Conservation (phyloP, 2,329 filamentous ascomycete species). For the Botrytis sinoallii region DNA sequence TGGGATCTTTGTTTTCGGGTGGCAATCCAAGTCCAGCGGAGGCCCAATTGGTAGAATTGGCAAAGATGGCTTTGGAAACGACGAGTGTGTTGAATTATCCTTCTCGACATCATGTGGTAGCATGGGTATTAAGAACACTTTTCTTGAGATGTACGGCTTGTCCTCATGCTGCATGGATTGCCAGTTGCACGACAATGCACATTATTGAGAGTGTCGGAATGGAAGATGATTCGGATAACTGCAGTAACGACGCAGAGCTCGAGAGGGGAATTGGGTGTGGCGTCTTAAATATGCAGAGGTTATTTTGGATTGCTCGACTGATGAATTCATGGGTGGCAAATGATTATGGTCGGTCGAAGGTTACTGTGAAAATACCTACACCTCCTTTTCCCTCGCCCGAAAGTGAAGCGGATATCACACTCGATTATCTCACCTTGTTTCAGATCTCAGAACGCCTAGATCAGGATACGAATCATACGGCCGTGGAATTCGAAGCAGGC, state of each 20-base stretch:
- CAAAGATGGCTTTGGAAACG: conserved; percentile 28
- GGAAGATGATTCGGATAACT: conserved; percentile 8
- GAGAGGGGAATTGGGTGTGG: conserved; percentile 11
- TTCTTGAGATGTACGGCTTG: conserved; percentile 33
- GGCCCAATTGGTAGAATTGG: conserved; percentile 31
- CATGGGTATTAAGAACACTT: conserved; percentile 30
- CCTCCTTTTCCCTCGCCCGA: neutral
- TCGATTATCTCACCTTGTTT: conserved; percentile 12
- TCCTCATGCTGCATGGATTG: conserved; percentile 34
- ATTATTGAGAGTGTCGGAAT: conserved; percentile 32
- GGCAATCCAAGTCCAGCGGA: conserved; percentile 29
- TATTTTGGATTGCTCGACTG: conserved; percentile 11
- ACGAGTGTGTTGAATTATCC: conserved; percentile 19
- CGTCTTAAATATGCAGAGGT: conserved; percentile 6
- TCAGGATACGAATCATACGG: conserved; percentile 9
- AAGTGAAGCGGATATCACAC: neutral
- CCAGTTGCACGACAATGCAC: conserved; percentile 32
- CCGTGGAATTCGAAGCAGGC: conserved; percentile 2
- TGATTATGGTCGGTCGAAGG: conserved; percentile 16
- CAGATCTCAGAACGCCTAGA: conserved; percentile 13
- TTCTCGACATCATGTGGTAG: conserved; percentile 29
- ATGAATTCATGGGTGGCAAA: conserved; percentile 17
- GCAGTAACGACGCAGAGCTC: neutral
- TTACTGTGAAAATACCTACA: conserved; percentile 9
- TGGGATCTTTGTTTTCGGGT: conserved; percentile 39